Conservation (phyloP, 177 flowering plant species). For the Telopea speciosissima region DNA sequence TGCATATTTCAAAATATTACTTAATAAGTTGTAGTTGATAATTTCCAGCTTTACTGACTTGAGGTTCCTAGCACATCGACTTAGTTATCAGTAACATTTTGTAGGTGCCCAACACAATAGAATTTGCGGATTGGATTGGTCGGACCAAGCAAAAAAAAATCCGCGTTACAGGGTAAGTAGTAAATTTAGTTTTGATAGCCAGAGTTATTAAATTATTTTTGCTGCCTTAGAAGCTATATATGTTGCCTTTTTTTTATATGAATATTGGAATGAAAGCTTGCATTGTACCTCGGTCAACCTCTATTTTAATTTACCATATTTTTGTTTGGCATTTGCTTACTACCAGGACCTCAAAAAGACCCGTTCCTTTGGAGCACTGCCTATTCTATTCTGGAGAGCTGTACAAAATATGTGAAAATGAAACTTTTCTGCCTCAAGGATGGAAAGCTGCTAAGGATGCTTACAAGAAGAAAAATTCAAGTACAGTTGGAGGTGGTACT, state of each 20-base stretch:
- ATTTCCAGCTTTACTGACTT: background rate
- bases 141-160: slow-evolving; percentile 94
- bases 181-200: background rate
- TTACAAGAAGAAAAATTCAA: slow-evolving; percentile 60
- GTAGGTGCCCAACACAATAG: slow-evolving; percentile 92
- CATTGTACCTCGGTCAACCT: background rate
- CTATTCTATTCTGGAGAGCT: slow-evolving; percentile 88
- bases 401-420: slow-evolving; percentile 80
- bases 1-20: background rate
- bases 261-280: background rate
- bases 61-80: background rate
- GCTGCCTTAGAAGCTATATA: background rate
- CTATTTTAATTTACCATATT: slow-evolving; percentile 8
- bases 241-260: background rate
- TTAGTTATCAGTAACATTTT: slow-evolving; percentile 4
- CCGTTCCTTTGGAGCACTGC: slow-evolving; percentile 97
- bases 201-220: background rate
- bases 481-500: slow-evolving; percentile 34
- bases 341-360: slow-evolving; percentile 87
- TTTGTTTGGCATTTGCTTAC: slow-evolving; percentile 10
- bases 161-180: slow-evolving; percentile 79
- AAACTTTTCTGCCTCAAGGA: slow-evolving; percentile 65
- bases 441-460: slow-evolving; percentile 76
- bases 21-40: background rate
- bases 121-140: slow-evolving; percentile 99